Evolutionary conservation across 768 basidiomycete species (phyloP).

Genomic region (Kwoniella shandongensis): DNA sequence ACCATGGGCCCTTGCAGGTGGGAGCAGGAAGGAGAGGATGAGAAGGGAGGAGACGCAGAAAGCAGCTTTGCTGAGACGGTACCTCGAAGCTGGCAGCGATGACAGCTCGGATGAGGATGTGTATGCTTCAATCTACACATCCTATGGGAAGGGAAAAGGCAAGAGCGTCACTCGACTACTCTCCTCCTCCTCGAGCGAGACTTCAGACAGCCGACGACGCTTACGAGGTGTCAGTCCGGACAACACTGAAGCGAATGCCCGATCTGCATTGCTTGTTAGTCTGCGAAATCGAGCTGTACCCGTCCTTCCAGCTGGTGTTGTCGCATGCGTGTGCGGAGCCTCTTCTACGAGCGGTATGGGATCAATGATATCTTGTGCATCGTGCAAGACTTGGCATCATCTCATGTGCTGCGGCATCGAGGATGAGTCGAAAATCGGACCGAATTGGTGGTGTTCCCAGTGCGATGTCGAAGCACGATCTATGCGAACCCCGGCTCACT

Average conservation of each 20-base stretch:
- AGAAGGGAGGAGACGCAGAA: conserved; percentile 31
- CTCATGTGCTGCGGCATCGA: conserved; percentile 38
- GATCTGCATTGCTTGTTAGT: conserved; percentile 33
- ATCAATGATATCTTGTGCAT: conserved; percentile 36
- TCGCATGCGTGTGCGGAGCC: conserved; percentile 37
- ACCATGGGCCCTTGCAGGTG: conserved; percentile 41
- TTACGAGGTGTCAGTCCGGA: conserved; percentile 4
- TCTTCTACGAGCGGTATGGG: conserved; percentile 26
- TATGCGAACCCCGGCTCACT: conserved; percentile 26
- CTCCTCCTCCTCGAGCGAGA: conserved; percentile 11
- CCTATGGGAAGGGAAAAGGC: conserved; percentile 32
- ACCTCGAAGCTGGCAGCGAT: conserved; percentile 40
- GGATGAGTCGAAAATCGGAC: conserved; percentile 28
- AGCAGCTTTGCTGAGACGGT: conserved; percentile 29
- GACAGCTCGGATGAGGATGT: conserved; percentile 38
- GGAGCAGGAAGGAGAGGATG: conserved; percentile 24
- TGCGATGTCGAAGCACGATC: conserved; percentile 22
- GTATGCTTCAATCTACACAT: conserved; percentile 5
- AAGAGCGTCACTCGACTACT: conserved; percentile 33
- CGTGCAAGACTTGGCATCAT: conserved; percentile 47
- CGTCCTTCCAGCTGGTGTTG: conserved; percentile 23
- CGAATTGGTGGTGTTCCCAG: conserved; percentile 41
- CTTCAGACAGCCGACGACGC: neutral
- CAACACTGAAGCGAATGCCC: conserved; percentile 31
- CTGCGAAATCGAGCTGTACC: conserved; percentile 33